A percentile compares a stretch with the other conserved stretches of the same genome.
These are phyloP conservation scores for Plectranthus barbatus DNA, from an alignment of 257 asterid genomes.

Conservation along the genomic window DNA sequence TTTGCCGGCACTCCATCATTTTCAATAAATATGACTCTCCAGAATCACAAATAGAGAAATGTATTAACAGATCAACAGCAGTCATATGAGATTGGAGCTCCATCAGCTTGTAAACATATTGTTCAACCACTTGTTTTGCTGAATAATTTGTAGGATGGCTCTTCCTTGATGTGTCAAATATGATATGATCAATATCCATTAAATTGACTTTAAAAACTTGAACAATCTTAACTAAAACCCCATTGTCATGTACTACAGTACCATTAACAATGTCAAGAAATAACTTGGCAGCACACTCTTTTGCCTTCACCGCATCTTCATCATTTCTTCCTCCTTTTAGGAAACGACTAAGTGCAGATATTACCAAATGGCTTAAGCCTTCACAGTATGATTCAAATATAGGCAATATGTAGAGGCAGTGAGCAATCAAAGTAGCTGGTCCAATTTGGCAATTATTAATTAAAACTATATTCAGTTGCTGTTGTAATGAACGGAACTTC, in stretches of 20 bases:
- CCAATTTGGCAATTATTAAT: conserved; percentile 52
- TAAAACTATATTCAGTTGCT: conserved; percentile 44
- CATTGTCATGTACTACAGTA: conserved; percentile 42
- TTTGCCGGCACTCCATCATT: conserved; percentile 53
- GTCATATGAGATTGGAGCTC: conserved; percentile 44
- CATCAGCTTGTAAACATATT: conserved; percentile 45
- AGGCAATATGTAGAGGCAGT: conserved; percentile 61
- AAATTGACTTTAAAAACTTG: conserved; percentile 51
- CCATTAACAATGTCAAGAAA: conserved; percentile 44
- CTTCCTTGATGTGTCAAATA: conserved; percentile 25
- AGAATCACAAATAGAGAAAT: conserved; percentile 53
- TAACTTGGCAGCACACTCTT: conserved; percentile 46
- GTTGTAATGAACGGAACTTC: conserved; percentile 71
- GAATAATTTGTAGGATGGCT: conserved; percentile 20
- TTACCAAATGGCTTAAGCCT: conserved; percentile 78
- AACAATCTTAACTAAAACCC: conserved; percentile 52
- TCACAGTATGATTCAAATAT: conserved; percentile 42
- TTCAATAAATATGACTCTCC: conserved; percentile 58
- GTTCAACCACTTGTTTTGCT: conserved; percentile 53
- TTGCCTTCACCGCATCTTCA: conserved; percentile 46
- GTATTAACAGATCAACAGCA: conserved; percentile 64
- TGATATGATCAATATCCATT: conserved; percentile 42
- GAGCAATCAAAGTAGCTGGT: conserved; percentile 70
- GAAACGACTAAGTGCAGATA: conserved; percentile 61
- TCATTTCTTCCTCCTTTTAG: conserved; percentile 30